Conservation (phyloP, 2,329 filamentous ascomycete species). For the Zasmidium citrigriseum region DNA sequence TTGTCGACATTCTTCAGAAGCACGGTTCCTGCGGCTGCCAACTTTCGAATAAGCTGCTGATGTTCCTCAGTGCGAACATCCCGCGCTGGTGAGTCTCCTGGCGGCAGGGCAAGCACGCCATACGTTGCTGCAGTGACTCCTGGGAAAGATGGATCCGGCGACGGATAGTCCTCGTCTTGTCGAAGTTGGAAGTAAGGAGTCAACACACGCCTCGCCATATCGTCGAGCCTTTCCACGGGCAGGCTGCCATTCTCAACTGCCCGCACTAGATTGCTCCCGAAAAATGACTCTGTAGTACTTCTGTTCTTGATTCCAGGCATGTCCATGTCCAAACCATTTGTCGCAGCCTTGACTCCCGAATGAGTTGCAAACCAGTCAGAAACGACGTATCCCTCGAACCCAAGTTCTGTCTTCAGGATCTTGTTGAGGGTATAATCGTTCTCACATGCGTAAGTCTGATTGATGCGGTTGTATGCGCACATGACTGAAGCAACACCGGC, state of each 20-base stretch:
- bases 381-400: conserved; percentile 44
- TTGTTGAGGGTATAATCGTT: conserved; percentile 62
- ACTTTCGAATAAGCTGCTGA: too few relatives aligned
- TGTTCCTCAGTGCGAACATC: too few relatives aligned
- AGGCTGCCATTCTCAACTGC: conserved; percentile 36
- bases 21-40: too few relatives aligned
- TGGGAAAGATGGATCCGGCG: too few relatives aligned
- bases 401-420: conserved; percentile 63
- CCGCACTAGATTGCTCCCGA: conserved; percentile 20
- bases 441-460: conserved; percentile 69
- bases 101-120: too few relatives aligned
- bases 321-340: conserved; percentile 30
- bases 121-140: too few relatives aligned
- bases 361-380: conserved; percentile 44
- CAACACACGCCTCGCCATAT: conserved; percentile 30
- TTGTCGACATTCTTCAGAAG: too few relatives aligned
- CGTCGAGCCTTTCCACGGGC: conserved; percentile 28
- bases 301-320: conserved; percentile 23
- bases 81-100: too few relatives aligned
- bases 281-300: conserved; percentile 21
- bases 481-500: conserved; percentile 45
- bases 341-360: conserved; percentile 21
- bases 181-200: too few relatives aligned
- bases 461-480: conserved; percentile 71
- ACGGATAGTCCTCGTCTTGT: too few relatives aligned